Base-by-base conservation (phyloP, 768 basidiomycete species). In the Botryobasidium botryosum region DNA sequence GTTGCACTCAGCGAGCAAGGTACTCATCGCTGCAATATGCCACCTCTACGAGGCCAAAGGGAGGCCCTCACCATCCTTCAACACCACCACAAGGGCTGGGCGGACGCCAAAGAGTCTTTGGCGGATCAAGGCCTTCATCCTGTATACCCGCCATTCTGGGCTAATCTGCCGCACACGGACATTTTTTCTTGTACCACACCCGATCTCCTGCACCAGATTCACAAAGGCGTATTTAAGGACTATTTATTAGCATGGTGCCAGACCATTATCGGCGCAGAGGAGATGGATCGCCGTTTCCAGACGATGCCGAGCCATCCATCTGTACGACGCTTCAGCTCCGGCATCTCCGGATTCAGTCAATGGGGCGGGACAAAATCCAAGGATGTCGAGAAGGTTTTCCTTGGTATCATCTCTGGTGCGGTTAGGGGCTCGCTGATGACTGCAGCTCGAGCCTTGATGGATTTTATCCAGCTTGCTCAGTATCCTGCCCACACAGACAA, bases 201-300 rank as follows among this genome's bases (percentile, higher is more conserved):
- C n/a, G n/a, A n/a, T n/a, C n/a, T n/a, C n/a, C n/a, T n/a, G n/a
- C n/a, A n/a, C n/a, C n/a, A n/a, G n/a, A n/a, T n/a, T n/a, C n/a
- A n/a, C n/a, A n/a, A n/a, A n/a, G n/a, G n/a, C n/a, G n/a, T n/a
- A n/a, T n/a, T n/a, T n/a, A n/a, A n/a, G n/a, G n/a, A n/a, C n/a
- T 67, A 69, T 39, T 41, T 65, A 2, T 55, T 61, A 0, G 57
- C 53, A 5, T 69, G 68, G 67, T 58, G 52, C 20, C 36, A 6
- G n/a, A 25, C 10, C 2, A 17, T 54, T 7, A 21, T 50, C 0
- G 52, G 50, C 4, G 23, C 27, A 10, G 44, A 36, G 2, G 52
- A 52, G 20, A 10, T 58, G 5, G 51, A 58, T n/a, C 17, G 25
- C 6, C 38, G 43, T 1, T 54, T 54, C 45, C 29, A 49, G 21